Evolutionary conservation across 495 filamentous ascomycete genomes (phyloP).

Genomic region (Podospora fimiseda): DNA sequence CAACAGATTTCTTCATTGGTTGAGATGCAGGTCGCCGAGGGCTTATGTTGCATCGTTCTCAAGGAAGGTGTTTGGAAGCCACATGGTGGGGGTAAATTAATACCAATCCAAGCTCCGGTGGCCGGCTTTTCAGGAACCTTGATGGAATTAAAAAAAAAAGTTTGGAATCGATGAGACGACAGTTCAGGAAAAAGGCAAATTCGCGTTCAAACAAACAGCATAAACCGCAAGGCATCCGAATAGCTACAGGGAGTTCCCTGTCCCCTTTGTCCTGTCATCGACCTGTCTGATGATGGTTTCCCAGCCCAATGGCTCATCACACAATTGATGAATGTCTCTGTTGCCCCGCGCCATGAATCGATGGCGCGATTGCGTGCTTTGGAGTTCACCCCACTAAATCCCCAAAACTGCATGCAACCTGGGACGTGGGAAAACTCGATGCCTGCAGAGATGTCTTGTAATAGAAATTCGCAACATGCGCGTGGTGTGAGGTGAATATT

Average conservation of each 20-base stretch:
- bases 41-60: not conserved
- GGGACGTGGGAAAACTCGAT: conserved; percentile 3
- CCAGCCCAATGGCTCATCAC: too few species aligned
- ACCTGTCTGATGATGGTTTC: too few species aligned
- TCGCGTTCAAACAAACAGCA: too few species aligned
- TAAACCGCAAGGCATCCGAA: too few species aligned
- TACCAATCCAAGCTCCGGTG: not conserved
- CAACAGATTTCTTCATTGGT: not conserved
- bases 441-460: conserved; percentile 11
- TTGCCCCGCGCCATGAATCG: conserved; percentile 25
- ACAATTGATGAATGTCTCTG: too few species aligned
- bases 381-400: conserved; percentile 21
- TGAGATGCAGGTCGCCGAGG: not conserved
- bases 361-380: conserved; percentile 34
- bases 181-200: not conserved
- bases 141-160: not conserved
- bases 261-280: too few species aligned
- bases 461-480: conserved; percentile 10
- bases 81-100: too few species aligned
- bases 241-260: too few species aligned
- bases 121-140: not conserved
- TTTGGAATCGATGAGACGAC: not conserved
- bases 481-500: not conserved
- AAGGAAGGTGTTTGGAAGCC: not conserved
- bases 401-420: conserved; percentile 14